Percentiles rank a stretch among this genome's conserved stretches.
Evolutionary conservation across 257 asterid genomes (phyloP).

Genomic region (Lavandula angustifolia): DNA sequence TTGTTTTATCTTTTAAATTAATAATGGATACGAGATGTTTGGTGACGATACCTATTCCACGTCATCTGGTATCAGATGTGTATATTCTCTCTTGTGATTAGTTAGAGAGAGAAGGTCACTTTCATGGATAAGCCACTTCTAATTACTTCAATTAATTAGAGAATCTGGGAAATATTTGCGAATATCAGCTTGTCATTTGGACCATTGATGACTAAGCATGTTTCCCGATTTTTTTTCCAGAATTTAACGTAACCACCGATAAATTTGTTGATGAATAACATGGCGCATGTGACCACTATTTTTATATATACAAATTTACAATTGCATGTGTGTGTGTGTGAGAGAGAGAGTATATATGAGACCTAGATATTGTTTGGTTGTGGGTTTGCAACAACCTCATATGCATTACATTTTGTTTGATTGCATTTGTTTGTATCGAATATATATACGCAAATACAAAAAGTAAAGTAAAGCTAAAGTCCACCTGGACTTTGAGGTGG

Average conservation of each 20-base stretch:
- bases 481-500: slow-evolving; percentile 59
- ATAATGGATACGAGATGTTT: slow-evolving; percentile 26
- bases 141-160: not conserved
- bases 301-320: slow-evolving; percentile 17
- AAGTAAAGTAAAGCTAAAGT: not conserved
- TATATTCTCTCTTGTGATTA: not conserved
- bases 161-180: slow-evolving; percentile 12
- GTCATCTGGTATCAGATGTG: slow-evolving; percentile 3
- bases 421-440: slow-evolving; percentile 17
- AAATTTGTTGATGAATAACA: slow-evolving; percentile 34
- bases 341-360: not conserved
- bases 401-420: slow-evolving; percentile 15
- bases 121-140: not conserved
- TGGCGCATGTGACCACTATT: slow-evolving; percentile 42
- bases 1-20: slow-evolving; percentile 27
- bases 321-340: not conserved
- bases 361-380: not conserved
- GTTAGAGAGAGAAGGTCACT: too few relatives aligned
- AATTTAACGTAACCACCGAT: slow-evolving; percentile 42
- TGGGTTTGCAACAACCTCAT: slow-evolving; percentile 17
- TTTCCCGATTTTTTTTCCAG: slow-evolving; percentile 31
- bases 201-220: slow-evolving; percentile 33
- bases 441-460: not conserved
- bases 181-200: slow-evolving; percentile 42
- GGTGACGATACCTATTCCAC: not conserved